These are phyloP conservation scores for Aciculoconidium aculeatum DNA, from an alignment of 805 yeast species.

Conservation along the genomic window DNA sequence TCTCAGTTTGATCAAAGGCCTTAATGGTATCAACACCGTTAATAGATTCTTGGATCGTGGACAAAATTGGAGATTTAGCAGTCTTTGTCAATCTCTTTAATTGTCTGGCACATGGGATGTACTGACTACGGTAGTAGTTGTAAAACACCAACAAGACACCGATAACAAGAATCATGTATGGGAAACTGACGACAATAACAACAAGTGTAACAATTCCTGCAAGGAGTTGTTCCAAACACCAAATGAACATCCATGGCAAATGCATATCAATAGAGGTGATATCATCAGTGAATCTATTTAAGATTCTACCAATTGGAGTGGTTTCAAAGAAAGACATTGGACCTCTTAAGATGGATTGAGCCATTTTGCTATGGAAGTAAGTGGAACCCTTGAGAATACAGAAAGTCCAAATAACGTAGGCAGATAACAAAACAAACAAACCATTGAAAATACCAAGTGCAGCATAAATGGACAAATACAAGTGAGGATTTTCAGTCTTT, in stretches of 20 bases:
- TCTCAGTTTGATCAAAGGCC: constrained; percentile 62
- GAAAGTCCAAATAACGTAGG: constrained; percentile 44
- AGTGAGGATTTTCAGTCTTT: constrained; percentile 35
- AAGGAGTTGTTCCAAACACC: constrained; percentile 40
- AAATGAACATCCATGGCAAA: constrained; percentile 48
- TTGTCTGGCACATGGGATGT: constrained; percentile 68
- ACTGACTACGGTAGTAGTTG: constrained; percentile 63
- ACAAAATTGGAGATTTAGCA: constrained; percentile 70
- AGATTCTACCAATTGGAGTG: constrained; percentile 61
- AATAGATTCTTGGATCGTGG: constrained; percentile 77
- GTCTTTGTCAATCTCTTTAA: constrained; percentile 66
- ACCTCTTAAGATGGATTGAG: constrained; percentile 44
- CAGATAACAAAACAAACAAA: constrained; percentile 39
- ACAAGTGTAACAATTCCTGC: constrained; percentile 44
- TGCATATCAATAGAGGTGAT: constrained; percentile 50
- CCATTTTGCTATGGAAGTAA: constrained; percentile 53
- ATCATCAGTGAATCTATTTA: constrained; percentile 63
- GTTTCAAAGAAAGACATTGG: constrained; percentile 68
- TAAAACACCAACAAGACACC: constrained; percentile 49
- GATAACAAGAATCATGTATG: constrained; percentile 46
- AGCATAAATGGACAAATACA: constrained; percentile 51
- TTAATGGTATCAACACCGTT: constrained; percentile 73
- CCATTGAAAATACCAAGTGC: constrained; percentile 50
- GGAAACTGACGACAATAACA: constrained; percentile 50
- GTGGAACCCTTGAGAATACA: constrained; percentile 55